Base-by-base conservation (phyloP, 371 early-diverging fungal species). In the Rhizopus stolonifer region DNA sequence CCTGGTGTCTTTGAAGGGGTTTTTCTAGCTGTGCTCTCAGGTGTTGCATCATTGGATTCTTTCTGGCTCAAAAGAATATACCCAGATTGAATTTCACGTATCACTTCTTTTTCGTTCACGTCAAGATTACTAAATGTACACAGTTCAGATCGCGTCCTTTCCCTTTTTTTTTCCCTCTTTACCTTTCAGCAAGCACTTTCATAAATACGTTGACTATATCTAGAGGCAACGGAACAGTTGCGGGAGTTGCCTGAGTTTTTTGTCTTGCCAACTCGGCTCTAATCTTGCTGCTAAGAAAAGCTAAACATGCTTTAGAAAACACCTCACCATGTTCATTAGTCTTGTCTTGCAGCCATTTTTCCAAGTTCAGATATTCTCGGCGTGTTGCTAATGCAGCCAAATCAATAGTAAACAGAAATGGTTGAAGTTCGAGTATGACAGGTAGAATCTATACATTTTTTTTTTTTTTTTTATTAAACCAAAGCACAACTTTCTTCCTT, bases 331-430 rank as follows among this genome's bases (percentile, higher is more conserved):
- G 81, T 11, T 85, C 76, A 0, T 56, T 57, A 4, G 91, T 80
- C 44, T 86, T 83, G 40, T 90, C 93, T 51, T 77, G 84, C 17
- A 95, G 70, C 93, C 94, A 95, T 63, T 90, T 92, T 54, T 93
- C 95, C 4, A 95, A 64, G 46, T 90, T 92, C 1, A 95, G 68
- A 49, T 84, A 86, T 53, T 92, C 91, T 25, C 91, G 69, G 10
- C 91, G 81, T 4, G 87, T 85, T 10, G 95, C 93, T 11, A 95
- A 68, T 1, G 90, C 84, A 13, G 94, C 94, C 23, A 95, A 65
- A 46, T 93, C 95, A 43, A 95, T 88, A 0, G 90, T 67, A 62
- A 93, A 93, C 11, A 73, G 60, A 54, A 80, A 88, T 0, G 86
- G 81, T 51, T 86, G 83, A 14, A 79, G 68, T 46, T 89, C 88